Conservation (phyloP, 2,329 filamentous ascomycete genomes). For the Aspergillus chevalieri region DNA sequence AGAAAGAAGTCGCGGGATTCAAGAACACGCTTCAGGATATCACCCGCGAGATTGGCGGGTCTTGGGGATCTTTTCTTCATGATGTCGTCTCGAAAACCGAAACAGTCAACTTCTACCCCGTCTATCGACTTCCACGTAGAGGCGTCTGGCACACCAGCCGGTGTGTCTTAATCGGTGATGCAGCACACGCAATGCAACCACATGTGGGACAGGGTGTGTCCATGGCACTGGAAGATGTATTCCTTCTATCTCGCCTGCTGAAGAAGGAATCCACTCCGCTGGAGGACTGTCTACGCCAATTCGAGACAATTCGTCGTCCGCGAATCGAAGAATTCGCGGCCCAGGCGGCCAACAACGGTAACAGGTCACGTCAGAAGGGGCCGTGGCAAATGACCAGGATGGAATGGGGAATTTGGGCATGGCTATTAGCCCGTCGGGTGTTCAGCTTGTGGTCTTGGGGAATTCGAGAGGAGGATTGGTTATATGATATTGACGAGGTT, state of each 20-base stretch:
- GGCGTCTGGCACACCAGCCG: slow-evolving; percentile 27
- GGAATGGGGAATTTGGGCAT: slow-evolving; percentile 2
- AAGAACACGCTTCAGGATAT: slow-evolving; percentile 15
- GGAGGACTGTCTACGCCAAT: slow-evolving; percentile 17
- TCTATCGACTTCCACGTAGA: slow-evolving; percentile 28
- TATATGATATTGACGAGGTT: slow-evolving; percentile 26
- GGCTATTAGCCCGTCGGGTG: slow-evolving; percentile 10
- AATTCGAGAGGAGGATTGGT: slow-evolving; percentile 17
- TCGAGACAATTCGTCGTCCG: slow-evolving; percentile 25
- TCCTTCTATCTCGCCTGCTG: slow-evolving; percentile 23
- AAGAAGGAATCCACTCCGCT: slow-evolving; percentile 1
- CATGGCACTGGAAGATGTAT: slow-evolving; percentile 49
- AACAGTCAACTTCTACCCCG: slow-evolving; percentile 27
- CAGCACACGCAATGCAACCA: slow-evolving; percentile 29
- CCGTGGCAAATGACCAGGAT: slow-evolving; percentile 16
- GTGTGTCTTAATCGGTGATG: slow-evolving; percentile 31
- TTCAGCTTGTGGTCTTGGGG: slow-evolving; percentile 17
- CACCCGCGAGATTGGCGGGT: slow-evolving; percentile 4
- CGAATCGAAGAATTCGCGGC: slow-evolving; percentile 20
- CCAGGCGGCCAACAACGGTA: background rate
- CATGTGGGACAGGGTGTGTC: slow-evolving; percentile 47
- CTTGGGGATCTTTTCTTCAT: slow-evolving; percentile 16
- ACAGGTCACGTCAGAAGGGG: slow-evolving; percentile 3
- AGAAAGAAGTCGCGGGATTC: slow-evolving; percentile 19
- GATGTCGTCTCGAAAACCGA: slow-evolving; percentile 10